Evolutionary conservation across 768 basidiomycete genomes (phyloP).

Genomic region (Hirschioporus abietinus): DNA sequence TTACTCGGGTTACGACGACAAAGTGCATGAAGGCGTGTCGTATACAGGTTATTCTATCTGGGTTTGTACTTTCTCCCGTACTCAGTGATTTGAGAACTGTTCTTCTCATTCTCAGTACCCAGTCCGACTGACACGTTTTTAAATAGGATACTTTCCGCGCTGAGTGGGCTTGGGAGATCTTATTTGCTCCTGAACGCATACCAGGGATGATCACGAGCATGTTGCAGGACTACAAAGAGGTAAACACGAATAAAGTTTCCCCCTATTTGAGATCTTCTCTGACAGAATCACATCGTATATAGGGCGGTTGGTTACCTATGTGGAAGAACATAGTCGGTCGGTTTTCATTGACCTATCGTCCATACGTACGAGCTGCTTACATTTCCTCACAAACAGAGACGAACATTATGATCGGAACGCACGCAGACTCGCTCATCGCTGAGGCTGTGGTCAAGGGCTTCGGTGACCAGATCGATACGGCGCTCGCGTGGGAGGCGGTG

Average conservation of each 20-base stretch:
- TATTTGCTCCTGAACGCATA: conserved; percentile 73
- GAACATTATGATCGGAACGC: conserved; percentile 83
- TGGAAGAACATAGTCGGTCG: conserved; percentile 80
- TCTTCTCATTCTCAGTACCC: no score
- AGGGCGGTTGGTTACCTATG: conserved; percentile 84
- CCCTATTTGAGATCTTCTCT: conserved; percentile 4
- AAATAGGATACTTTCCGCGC: conserved; percentile 73
- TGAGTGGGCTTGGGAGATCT: conserved; percentile 72
- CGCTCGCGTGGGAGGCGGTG: conserved; percentile 68
- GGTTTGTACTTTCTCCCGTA: conserved; percentile 32
- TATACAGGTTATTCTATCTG: conserved; percentile 81
- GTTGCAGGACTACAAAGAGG: conserved; percentile 73
- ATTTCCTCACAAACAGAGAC: conserved; percentile 42
- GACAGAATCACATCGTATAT: background rate
- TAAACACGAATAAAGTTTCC: conserved; percentile 14
- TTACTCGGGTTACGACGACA: conserved; percentile 73
- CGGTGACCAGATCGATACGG: conserved; percentile 49
- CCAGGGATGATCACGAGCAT: conserved; percentile 74
- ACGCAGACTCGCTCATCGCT: conserved; percentile 73
- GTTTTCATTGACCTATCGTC: conserved; percentile 17
- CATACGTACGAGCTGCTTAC: background rate
- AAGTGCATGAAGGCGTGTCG: conserved; percentile 57
- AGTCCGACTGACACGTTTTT: background rate
- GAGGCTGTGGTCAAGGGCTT: conserved; percentile 67
- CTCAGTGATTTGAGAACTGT: conserved; percentile 2